Conservation (phyloP, 2,329 filamentous ascomycete genomes). For the Mycosphaerella arachidis region DNA sequence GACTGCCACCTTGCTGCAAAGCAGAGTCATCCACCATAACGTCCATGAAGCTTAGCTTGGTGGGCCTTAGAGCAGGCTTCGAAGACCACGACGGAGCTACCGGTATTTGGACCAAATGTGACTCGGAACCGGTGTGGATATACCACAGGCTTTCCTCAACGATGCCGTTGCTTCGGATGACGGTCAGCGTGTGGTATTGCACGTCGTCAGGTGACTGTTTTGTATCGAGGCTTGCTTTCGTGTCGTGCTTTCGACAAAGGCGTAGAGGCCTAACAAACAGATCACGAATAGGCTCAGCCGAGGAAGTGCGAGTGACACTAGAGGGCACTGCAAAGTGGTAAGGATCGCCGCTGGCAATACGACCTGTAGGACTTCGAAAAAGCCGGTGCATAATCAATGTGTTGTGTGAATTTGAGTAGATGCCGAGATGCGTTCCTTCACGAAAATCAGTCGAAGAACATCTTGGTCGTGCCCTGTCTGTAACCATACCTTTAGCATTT, state of each 20-base stretch:
- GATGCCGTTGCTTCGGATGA: not conserved
- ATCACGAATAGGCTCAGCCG: not conserved
- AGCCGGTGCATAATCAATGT: not conserved
- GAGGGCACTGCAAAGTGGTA: not conserved
- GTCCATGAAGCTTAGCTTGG: not conserved
- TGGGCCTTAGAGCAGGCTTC: not conserved
- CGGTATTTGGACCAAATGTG: not conserved
- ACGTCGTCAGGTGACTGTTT: not conserved
- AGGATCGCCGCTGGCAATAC: not conserved
- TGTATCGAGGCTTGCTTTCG: not conserved
- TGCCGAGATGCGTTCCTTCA: not conserved
- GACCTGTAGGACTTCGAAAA: not conserved
- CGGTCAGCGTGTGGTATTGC: not conserved
- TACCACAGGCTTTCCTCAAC: not conserved
- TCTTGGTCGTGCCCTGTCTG: not conserved
- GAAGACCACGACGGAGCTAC: not conserved
- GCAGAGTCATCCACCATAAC: not conserved
- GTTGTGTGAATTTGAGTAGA: conserved; percentile 11
- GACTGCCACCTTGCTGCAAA: not conserved
- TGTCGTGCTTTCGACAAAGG: not conserved
- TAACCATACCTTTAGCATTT: conserved; percentile 31
- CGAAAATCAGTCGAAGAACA: not conserved
- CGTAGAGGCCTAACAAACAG: not conserved
- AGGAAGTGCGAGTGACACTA: not conserved
- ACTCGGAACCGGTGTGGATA: not conserved